phyloP scores from a whole-genome alignment of 1,139 yeast species.

The Candida buenavistaensis region DNA sequence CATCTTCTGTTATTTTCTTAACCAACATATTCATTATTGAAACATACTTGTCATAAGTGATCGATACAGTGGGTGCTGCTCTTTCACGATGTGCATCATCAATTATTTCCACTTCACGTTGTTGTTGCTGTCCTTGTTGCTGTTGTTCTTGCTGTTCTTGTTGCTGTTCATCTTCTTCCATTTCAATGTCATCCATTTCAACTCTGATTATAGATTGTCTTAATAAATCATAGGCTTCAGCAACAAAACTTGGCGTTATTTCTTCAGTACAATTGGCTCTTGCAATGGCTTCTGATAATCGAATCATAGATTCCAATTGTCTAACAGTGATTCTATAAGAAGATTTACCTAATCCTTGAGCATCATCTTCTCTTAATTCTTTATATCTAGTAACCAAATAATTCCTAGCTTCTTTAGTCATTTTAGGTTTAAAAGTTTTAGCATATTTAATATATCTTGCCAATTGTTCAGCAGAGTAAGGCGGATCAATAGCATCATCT shows the following conservation, averaged over 20 bases:
- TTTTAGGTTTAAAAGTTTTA: conserved; percentile 85
- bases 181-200: conserved; percentile 89
- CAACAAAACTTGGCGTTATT: conserved; percentile 83
- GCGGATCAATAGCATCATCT: conserved; percentile 89
- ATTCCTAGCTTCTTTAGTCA: conserved; percentile 81
- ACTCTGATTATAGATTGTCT: conserved; percentile 92
- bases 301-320: conserved; percentile 90
- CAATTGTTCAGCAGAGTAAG: conserved; percentile 85
- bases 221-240: conserved; percentile 88
- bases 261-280: conserved; percentile 93
- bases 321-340: conserved; percentile 96
- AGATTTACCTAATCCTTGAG: conserved; percentile 84
- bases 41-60: conserved; percentile 85
- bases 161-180: conserved; percentile 64
- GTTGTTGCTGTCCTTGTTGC: conserved; percentile 22
- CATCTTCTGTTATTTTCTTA: conserved; percentile 63
- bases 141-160: conserved; percentile 21
- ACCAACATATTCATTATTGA: conserved; percentile 81
- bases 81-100: conserved; percentile 10
- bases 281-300: conserved; percentile 95
- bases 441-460: conserved; percentile 91
- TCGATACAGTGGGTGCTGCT: conserved; percentile 37
- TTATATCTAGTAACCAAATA: conserved; percentile 79
- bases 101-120: conserved; percentile 14
- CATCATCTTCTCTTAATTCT: conserved; percentile 86